These are phyloP conservation scores for Rhynchospora breviuscula DNA, from an alignment of 176 grass and related monocot species.

Conservation along the genomic window DNA sequence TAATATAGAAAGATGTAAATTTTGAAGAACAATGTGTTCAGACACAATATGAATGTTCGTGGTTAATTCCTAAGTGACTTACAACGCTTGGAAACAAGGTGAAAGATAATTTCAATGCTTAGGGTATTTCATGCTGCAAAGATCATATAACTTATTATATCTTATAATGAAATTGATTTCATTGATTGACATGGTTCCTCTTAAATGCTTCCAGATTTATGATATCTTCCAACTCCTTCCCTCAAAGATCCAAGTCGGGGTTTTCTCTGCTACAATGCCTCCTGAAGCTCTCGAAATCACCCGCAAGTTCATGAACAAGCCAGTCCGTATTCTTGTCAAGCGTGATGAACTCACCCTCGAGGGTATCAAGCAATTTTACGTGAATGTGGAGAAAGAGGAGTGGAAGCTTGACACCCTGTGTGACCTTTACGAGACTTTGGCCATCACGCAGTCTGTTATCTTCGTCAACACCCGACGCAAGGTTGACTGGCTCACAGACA, in stretches of 20 bases:
- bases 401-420: conserved; percentile 95
- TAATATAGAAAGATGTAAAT: background rate
- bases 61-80: background rate
- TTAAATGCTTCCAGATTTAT: conserved; percentile 54
- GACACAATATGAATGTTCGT: background rate
- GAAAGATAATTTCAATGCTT: background rate
- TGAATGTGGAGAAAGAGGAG: conserved; percentile 87
- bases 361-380: conserved; percentile 94
- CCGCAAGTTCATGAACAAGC: conserved; percentile 93
- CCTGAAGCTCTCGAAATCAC: conserved; percentile 88
- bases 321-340: conserved; percentile 93
- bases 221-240: conserved; percentile 93
- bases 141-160: background rate
- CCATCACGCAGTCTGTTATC: conserved; percentile 90
- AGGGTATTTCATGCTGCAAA: background rate
- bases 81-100: background rate
- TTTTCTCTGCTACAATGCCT: conserved; percentile 90
- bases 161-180: background rate
- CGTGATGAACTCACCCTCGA: conserved; percentile 91
- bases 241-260: conserved; percentile 74
- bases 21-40: background rate
- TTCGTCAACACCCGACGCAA: conserved; percentile 91
- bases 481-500: conserved; percentile 90
- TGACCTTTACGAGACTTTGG: conserved; percentile 81
- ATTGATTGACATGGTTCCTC: background rate